Conservation (phyloP, 2,329 filamentous ascomycete genomes). For the Ascomycota sp. region DNA sequence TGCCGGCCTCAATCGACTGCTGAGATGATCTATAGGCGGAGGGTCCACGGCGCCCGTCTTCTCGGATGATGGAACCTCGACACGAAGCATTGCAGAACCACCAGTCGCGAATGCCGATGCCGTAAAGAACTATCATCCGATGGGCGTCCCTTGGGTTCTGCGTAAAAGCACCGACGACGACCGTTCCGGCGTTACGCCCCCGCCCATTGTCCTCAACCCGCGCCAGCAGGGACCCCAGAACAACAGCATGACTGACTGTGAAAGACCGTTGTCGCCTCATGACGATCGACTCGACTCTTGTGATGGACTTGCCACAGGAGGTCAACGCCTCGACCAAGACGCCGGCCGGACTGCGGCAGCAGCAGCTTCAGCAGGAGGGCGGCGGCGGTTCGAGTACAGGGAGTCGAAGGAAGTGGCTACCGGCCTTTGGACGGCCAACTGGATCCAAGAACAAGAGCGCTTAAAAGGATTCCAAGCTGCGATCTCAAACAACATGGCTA, state of each 20-base stretch:
- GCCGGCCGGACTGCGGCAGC: not conserved
- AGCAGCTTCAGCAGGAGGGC: not conserved
- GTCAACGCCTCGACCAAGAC: conserved; percentile 2
- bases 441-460: conserved; percentile 6
- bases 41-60: conserved; percentile 1
- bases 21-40: conserved; percentile 25
- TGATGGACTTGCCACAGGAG: too few species aligned
- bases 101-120: too few species aligned
- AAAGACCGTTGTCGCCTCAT: not conserved
- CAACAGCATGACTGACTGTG: not conserved
- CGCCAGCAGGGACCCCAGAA: conserved; percentile 4
- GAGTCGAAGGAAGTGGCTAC: conserved; percentile 15
- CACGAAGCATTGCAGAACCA: too few species aligned
- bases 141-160: conserved; percentile 20
- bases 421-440: conserved; percentile 10
- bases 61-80: conserved; percentile 2
- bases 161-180: conserved; percentile 20
- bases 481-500: not conserved
- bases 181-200: conserved; percentile 29
- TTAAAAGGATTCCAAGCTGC: conserved; percentile 1
- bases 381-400: conserved; percentile 8
- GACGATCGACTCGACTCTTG: not conserved
- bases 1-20: conserved; percentile 27
- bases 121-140: conserved; percentile 6
- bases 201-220: conserved; percentile 30